Percentiles rank a stretch among this genome's conserved stretches.
Evolutionary conservation across 257 asterid species (phyloP).

Genomic region (Jacaranda mimosifolia): DNA sequence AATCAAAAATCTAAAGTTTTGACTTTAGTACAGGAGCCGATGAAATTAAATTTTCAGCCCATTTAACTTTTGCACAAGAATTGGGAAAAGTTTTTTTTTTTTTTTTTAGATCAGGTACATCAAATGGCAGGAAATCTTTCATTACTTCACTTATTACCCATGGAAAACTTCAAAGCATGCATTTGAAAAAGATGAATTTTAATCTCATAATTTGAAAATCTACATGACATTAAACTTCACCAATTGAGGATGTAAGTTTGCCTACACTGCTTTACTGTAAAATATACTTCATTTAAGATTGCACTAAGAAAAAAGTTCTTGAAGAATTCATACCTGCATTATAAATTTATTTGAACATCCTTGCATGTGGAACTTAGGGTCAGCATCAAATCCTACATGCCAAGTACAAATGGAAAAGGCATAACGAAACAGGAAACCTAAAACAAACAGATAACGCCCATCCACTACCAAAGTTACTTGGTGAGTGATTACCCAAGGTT

Average conservation of each 20-base stretch:
- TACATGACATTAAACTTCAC: background rate
- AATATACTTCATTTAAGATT: conserved; percentile 4
- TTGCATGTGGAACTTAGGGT: conserved; percentile 42
- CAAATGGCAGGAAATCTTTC: background rate
- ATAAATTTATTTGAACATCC: conserved; percentile 52
- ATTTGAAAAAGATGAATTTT: background rate
- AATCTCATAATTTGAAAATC: background rate
- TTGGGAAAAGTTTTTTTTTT: background rate
- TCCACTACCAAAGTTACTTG: conserved; percentile 19
- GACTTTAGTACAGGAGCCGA: too few relatives aligned
- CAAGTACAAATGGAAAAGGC: conserved; percentile 30
- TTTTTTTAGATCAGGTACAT: conserved; percentile 9
- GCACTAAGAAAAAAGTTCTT: conserved; percentile 17
- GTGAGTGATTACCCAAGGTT: conserved; percentile 44
- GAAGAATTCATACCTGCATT: conserved; percentile 63
- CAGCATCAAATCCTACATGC: conserved; percentile 54
- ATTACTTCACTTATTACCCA: background rate
- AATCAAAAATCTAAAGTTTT: background rate
- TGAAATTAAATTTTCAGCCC: background rate
- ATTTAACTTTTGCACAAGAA: conserved; percentile 10
- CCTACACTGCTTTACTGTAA: background rate
- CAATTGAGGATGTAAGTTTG: background rate
- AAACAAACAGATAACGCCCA: conserved; percentile 22
- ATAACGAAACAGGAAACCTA: conserved; percentile 12
- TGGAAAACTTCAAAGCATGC: background rate